These are phyloP conservation scores for Fomitiporia mediterranea DNA, from an alignment of 1,284 basidiomycete genomes.

Conservation along the genomic window DNA sequence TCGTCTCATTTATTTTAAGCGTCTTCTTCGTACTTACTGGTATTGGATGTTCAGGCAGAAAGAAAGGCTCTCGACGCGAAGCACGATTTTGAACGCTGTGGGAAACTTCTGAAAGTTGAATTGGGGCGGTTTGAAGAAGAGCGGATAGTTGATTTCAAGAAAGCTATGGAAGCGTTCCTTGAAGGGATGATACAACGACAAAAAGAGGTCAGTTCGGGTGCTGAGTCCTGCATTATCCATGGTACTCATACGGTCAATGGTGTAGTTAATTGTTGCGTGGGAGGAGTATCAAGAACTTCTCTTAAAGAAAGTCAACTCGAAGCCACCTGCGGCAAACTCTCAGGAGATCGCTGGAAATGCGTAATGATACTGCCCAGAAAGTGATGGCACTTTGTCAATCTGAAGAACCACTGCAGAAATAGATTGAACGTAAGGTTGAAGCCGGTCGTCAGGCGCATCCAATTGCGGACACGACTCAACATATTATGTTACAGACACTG, in stretches of 20 bases:
- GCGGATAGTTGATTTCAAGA: conserved; percentile 85
- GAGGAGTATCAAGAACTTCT: conserved; percentile 69
- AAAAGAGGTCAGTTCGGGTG: conserved; percentile 55
- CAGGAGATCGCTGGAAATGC: not conserved
- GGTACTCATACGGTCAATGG: not conserved
- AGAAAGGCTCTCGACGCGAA: conserved; percentile 75
- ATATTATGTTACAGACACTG: no score
- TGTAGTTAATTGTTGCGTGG: conserved; percentile 63
- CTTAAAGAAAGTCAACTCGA: conserved; percentile 38
- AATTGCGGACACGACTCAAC: no score
- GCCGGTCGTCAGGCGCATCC: no score
- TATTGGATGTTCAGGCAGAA: conserved; percentile 61
- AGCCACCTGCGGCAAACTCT: not conserved
- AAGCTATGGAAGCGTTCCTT: conserved; percentile 69
- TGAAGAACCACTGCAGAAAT: no score
- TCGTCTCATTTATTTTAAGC: conserved; percentile 24
- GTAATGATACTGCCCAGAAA: no score
- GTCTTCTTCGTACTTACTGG: not conserved
- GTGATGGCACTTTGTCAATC: no score
- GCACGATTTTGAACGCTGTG: conserved; percentile 84
- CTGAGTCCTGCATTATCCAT: conserved; percentile 5
- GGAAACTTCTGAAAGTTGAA: conserved; percentile 85
- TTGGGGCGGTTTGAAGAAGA: conserved; percentile 93
- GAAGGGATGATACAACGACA: conserved; percentile 81
- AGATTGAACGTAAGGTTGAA: no score